Base-by-base conservation (phyloP, 805 yeast genomes). In the Metschnikowia lunata region DNA sequence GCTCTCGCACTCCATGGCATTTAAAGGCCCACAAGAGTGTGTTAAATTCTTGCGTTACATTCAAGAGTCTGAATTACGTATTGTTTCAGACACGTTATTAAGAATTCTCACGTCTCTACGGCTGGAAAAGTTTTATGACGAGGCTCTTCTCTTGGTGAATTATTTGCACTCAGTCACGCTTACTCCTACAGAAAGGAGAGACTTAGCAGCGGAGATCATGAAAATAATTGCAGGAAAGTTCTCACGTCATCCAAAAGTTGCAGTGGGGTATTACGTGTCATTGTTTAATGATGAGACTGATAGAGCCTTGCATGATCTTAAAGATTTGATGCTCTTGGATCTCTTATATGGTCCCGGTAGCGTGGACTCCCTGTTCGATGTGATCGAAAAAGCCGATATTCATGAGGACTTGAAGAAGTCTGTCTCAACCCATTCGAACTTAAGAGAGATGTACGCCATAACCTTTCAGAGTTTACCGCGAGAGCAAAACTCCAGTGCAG, bases 221-320 rank as follows among this genome's bases (percentile, higher is more conserved):
- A 46, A 52, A 7, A 50, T 69, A 13, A 67, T 69, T 30, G 51
- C 57, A 12, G 49, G 47, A 9, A 62, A 62, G 45, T 71, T 58
- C 43, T 54, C 63, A 0, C 43, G 46, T 7, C 58, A 65, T 6
- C 73, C 74, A 1, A 61, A 66, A 30, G 58, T 68, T 4, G 50
- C 68, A 5, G 52, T 66, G 6, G 75, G 74, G 2, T 71, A 71
- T 51, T 59, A 61, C 29, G 59, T 62, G 0, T 54, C 69, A 1
- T 46, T 67, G 14, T 68, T 62, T 43, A 46, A 45, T 8, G 42
- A 36, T 18, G 37, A 34, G 1, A 33, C 47, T 7, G 39, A 50
- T 3, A 29, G 38, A 3, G 58, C 59, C 0, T 50, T 61, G 10
- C 40, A 52, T 4, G 40, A 61, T 1, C 51, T 70, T 11, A 58